A percentile compares a stretch with the other conserved stretches of the same genome.
phyloP scores from a whole-genome alignment of 2,329 filamentous ascomycete species.

The Fusarium subglutinans region DNA sequence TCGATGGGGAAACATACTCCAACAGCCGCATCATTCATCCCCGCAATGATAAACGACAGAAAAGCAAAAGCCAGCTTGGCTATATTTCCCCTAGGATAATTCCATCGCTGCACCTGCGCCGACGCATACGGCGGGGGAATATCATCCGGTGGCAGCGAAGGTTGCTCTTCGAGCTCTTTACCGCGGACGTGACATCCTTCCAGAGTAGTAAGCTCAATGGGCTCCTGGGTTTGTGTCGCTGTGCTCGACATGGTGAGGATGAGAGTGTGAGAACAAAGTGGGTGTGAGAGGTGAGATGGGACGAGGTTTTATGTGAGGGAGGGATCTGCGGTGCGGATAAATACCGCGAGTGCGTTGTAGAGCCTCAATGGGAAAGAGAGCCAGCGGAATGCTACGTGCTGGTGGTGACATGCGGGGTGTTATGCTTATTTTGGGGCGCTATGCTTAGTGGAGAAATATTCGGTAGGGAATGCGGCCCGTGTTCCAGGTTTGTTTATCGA shows the following conservation, averaged over 20 bases:
- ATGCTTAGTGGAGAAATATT: neutral
- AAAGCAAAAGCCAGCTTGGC: conserved; percentile 56
- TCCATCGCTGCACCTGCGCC: conserved; percentile 47
- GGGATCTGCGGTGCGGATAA: neutral
- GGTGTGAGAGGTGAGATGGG: too few relatives aligned
- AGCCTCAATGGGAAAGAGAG: neutral
- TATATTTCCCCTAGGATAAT: conserved; percentile 47
- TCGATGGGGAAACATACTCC: conserved; percentile 53
- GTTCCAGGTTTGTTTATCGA: neutral
- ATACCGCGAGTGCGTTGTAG: neutral
- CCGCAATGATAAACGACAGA: conserved; percentile 67
- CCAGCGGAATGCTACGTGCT: neutral
- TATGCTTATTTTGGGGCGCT: neutral
- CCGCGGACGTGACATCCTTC: neutral
- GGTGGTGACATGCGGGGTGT: neutral
- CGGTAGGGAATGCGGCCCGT: neutral
- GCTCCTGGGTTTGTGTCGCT: conserved; percentile 12
- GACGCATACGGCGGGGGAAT: conserved; percentile 43
- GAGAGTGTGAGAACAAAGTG: too few relatives aligned
- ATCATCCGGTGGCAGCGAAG: neutral
- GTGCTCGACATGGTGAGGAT: conserved; percentile 15
- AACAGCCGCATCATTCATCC: conserved; percentile 70
- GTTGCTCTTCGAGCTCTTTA: conserved; percentile 16
- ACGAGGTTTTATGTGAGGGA: neutral
- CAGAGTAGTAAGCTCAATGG: conserved; percentile 14